Conservation (phyloP, 257 asterid species). For the Capsicum rhomboideum region DNA sequence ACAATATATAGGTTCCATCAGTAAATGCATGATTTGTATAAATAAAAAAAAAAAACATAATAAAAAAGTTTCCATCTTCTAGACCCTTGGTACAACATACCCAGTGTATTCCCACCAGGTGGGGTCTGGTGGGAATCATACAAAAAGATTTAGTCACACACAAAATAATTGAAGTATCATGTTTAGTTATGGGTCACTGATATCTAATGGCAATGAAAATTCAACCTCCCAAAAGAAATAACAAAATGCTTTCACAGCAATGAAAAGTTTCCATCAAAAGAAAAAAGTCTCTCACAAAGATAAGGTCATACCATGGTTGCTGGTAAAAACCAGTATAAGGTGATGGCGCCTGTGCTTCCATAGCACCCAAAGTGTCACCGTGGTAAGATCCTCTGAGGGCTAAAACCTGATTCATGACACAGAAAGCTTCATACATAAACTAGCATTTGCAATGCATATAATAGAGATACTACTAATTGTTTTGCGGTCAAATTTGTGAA, state of each 20-base stretch:
- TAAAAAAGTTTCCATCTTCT: neutral
- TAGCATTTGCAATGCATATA: neutral
- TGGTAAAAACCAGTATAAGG: conserved; percentile 91
- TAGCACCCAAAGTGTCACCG: conserved; percentile 99
- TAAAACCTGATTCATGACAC: conserved; percentile 52
- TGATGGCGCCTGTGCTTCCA: conserved; percentile 99
- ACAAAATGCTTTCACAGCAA: neutral
- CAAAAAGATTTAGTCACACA: neutral
- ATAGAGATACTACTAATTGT: neutral
- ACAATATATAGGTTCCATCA: too few species aligned
- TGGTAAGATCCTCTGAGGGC: conserved; percentile 96
- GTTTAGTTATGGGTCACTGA: neutral
- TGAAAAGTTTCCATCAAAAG: neutral
- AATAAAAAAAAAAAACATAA: neutral
- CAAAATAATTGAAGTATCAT: neutral
- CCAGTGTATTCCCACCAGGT: too few species aligned
- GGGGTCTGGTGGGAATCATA: too few species aligned
- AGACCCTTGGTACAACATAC: neutral
- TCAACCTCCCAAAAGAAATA: neutral
- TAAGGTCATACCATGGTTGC: conserved; percentile 81
- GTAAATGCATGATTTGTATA: neutral
- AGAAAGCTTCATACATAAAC: conserved; percentile 4
- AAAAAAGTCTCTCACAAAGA: neutral
- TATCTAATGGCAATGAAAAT: neutral
- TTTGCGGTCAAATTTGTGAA: neutral